Evolutionary conservation across 805 yeast genomes (phyloP), one percentile per base, ranked within the genome.

Genomic region (Scheffersomyces lignosus): DNA sequence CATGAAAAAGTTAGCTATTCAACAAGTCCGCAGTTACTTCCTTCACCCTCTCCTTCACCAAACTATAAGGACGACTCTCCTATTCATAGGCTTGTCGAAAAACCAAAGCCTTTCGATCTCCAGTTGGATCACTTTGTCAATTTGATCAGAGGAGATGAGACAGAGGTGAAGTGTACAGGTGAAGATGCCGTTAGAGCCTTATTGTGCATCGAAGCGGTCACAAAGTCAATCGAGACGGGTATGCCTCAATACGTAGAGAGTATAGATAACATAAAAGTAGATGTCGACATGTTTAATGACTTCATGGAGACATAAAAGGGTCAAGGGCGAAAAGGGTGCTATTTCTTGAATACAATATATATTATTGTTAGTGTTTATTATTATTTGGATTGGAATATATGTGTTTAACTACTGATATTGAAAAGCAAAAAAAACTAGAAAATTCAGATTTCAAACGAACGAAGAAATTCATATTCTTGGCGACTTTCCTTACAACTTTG

Each of bases 91-190:
- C 29, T 12, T 20, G 27, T 18, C 7, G 18, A 27, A 6, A 38
- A 47, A 22, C 43, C 44, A 4, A 43, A 40, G 33, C 72, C 72
- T 3, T 66, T 66, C 42, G 70, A 63, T 33, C 48, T 60, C 15
- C 72, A 66, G 40, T 56, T 66, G 29, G 46, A 51, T 20, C 72
- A 66, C 43, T 66, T 66, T 37, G 56, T 64, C 20, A 62, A 64
- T 34, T 49, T 66, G 16, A 57, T 66, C 4, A 46, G 48, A 12
- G 66, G 63, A 4, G 42, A 43, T 3, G 53, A 51, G 8, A 54
- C 48, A 7, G 49, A 48, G 5, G 59, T 64, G 4, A 54, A 48
- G 18, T 66, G 72, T 43, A 53, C 53, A 15, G 62, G 62, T 12
- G 63, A 56, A 17, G 72, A 66, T 45, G 72, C 70, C 3, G 58